Evolutionary conservation across 176 grass and related monocot species (phyloP).

Genomic region (Pharus latifolius): DNA sequence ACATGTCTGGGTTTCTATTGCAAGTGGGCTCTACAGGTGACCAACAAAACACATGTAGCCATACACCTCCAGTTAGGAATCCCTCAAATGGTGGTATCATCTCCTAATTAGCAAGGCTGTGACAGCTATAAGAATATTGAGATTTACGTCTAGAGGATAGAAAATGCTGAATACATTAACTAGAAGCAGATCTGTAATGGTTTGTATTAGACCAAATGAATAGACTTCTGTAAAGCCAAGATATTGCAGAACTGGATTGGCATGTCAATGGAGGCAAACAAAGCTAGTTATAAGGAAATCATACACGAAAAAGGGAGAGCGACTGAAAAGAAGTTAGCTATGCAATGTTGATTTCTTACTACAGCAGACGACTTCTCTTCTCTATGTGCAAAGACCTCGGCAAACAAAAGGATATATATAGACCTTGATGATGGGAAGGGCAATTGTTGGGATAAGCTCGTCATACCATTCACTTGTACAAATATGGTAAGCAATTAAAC

Average conservation of each 20-base stretch:
- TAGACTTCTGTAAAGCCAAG: neutral
- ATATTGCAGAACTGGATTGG: neutral
- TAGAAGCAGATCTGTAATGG: neutral
- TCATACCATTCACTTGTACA: neutral
- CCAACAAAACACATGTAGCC: neutral
- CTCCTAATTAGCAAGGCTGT: neutral
- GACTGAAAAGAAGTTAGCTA: neutral
- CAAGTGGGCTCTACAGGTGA: neutral
- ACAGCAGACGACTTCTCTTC: neutral
- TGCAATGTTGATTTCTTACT: neutral
- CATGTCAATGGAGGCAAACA: neutral
- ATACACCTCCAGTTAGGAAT: neutral
- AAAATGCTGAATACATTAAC: neutral
- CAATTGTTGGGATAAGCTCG: neutral
- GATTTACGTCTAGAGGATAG: neutral
- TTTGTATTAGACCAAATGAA: neutral
- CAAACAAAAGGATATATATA: neutral
- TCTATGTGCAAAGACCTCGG: neutral
- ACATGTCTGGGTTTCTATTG: neutral
- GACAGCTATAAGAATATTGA: neutral
- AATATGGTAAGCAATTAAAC: conserved; percentile 2
- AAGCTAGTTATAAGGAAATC: neutral
- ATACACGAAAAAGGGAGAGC: too few species aligned
- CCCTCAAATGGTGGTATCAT: neutral
- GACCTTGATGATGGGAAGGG: neutral